These are phyloP conservation scores for Lodderomyces oxycetoniae DNA, from an alignment of 1,139 yeast genomes.

Conservation along the genomic window DNA sequence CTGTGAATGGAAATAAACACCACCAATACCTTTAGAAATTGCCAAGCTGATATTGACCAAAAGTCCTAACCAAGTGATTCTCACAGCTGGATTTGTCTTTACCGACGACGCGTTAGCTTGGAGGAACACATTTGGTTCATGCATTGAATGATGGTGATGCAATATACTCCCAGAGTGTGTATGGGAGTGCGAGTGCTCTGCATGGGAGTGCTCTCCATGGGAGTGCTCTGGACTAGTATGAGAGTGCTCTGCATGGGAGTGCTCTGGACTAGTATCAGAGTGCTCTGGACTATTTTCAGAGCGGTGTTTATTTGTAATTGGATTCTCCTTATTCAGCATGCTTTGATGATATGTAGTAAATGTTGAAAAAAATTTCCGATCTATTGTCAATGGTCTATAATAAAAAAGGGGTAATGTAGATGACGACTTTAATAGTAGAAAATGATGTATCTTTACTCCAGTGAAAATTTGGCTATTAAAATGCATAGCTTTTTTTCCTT, in stretches of 20 bases:
- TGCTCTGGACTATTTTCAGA: constrained; percentile 24
- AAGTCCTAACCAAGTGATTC: constrained; percentile 90
- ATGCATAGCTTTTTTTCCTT: too few species aligned
- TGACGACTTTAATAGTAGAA: too few species aligned
- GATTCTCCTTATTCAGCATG: too few species aligned
- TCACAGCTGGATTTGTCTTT: constrained; percentile 71
- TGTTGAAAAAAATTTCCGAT: constrained; percentile 11
- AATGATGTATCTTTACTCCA: too few species aligned
- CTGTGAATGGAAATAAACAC: constrained; percentile 89
- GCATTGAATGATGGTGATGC: constrained; percentile 31
- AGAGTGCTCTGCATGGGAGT: constrained; percentile 28
- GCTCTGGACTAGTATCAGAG: constrained; percentile 21
- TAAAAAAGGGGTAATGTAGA: too few species aligned
- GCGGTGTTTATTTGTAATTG: too few species aligned
- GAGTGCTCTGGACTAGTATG: constrained; percentile 18
- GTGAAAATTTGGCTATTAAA: too few species aligned
- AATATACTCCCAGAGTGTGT: constrained; percentile 15
- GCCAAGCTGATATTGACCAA: constrained; percentile 83
- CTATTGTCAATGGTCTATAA: constrained; percentile 5
- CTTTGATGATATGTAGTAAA: constrained; percentile 5
- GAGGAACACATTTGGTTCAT: constrained; percentile 40
- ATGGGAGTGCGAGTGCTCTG: constrained; percentile 30
- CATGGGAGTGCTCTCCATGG: constrained; percentile 16
- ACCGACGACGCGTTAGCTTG: constrained; percentile 27
- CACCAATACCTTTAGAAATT: constrained; percentile 80